A percentile compares a stretch with the other conserved stretches of the same genome.
These are phyloP conservation scores for Plectosphaerella cucumerina DNA, from an alignment of 2,329 filamentous ascomycete species.

Conservation along the genomic window DNA sequence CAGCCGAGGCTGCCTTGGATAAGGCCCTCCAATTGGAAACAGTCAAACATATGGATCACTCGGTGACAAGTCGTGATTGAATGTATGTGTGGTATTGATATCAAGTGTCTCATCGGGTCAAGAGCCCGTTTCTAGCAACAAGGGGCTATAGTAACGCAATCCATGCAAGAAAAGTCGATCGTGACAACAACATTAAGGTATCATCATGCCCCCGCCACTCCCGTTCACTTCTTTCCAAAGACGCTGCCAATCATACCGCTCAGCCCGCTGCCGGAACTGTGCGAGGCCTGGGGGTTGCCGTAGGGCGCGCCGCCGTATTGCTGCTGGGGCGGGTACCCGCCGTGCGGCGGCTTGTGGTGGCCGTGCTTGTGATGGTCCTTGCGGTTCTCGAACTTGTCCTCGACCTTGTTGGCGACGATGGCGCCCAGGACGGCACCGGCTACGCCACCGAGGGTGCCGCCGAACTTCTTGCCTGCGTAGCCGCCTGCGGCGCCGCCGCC, in stretches of 20 bases:
- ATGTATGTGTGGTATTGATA: too few species aligned
- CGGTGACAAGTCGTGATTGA: too few species aligned
- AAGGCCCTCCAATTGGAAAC: too few species aligned
- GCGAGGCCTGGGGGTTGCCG: slow-evolving; percentile 5
- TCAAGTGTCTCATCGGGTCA: too few species aligned
- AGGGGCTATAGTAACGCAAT: too few species aligned
- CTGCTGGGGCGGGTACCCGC: slow-evolving; percentile 4
- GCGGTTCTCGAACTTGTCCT: slow-evolving; percentile 33
- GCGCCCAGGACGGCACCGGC: slow-evolving; percentile 50
- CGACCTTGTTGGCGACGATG: slow-evolving; percentile 49
- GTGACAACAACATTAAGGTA: background rate
- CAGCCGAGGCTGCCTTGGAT: too few species aligned
- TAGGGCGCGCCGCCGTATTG: slow-evolving; percentile 8
- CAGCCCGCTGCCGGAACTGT: slow-evolving; percentile 15
- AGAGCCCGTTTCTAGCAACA: too few species aligned
- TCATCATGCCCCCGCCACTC: background rate
- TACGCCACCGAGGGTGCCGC: slow-evolving; percentile 48
- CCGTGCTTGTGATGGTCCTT: slow-evolving; percentile 7
- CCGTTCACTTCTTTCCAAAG: background rate
- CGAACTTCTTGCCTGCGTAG: slow-evolving; percentile 48
- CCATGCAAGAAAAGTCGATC: background rate
- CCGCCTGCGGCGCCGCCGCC: slow-evolving; percentile 50
- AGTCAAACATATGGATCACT: too few species aligned
- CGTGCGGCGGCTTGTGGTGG: background rate
- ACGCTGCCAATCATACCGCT: slow-evolving; percentile 12